Conservation (phyloP, 306 rosid species). For the Cucurbita ficifolia region DNA sequence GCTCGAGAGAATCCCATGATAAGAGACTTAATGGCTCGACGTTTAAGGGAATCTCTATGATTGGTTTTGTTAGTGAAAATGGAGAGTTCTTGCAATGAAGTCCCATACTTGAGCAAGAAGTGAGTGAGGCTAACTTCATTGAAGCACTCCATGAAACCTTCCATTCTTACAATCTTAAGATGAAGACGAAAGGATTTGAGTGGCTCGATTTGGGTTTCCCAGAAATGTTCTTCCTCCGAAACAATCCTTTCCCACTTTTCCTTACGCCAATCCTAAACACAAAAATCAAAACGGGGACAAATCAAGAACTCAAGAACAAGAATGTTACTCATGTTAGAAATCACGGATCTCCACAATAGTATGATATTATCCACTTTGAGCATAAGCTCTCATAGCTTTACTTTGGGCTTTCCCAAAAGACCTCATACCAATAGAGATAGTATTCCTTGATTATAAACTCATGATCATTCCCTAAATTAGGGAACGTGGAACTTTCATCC, state of each 20-base stretch:
- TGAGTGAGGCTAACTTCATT: constrained; percentile 61
- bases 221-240: constrained; percentile 49
- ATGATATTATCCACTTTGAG: no score
- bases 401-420: no score
- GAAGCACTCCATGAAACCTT: constrained; percentile 53
- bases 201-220: constrained; percentile 50
- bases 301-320: no score
- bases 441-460: no score
- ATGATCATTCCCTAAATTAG: no score
- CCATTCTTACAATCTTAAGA: constrained; percentile 49
- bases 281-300: background rate
- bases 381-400: no score
- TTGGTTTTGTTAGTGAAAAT: constrained; percentile 25
- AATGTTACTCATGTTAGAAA: background rate
- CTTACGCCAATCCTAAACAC: constrained; percentile 53
- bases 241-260: constrained; percentile 47
- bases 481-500: no score
- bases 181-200: constrained; percentile 41
- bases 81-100: constrained; percentile 46
- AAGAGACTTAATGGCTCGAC: constrained; percentile 58
- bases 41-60: constrained; percentile 34
- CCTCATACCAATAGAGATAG: no score
- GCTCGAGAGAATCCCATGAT: constrained; percentile 72
- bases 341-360: no score
- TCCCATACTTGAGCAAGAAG: constrained; percentile 65